Conservation (phyloP, 2,329 filamentous ascomycete species). For the Aspergillus alliaceus region DNA sequence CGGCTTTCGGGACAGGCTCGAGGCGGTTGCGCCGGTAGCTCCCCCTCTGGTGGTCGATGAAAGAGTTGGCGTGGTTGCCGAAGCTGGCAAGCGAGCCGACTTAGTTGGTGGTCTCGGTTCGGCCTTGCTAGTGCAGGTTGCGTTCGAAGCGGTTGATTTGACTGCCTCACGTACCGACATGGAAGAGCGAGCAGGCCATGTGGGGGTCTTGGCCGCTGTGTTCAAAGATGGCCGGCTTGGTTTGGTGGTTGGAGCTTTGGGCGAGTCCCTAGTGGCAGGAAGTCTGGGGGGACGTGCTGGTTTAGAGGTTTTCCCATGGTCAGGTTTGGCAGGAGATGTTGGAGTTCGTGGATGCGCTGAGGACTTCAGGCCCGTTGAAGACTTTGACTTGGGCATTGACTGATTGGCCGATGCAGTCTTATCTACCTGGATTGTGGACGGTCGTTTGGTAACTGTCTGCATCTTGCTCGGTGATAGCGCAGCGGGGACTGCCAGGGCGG, state of each 20-base stretch:
- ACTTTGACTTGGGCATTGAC: conserved; percentile 20
- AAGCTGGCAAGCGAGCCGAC: conserved; percentile 41
- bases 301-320: conserved; percentile 19
- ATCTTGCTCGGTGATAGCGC: conserved; percentile 18
- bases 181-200: conserved; percentile 28
- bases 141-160: conserved; percentile 24
- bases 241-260: conserved; percentile 30
- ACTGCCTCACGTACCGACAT: conserved; percentile 29
- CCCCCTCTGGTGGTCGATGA: conserved; percentile 39
- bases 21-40: conserved; percentile 18
- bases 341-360: conserved; percentile 20
- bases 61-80: conserved; percentile 42
- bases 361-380: conserved; percentile 20
- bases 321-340: conserved; percentile 21
- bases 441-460: conserved; percentile 31
- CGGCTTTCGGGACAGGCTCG: conserved; percentile 36
- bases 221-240: conserved; percentile 33
- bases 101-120: conserved; percentile 42
- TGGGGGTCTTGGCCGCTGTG: conserved; percentile 26
- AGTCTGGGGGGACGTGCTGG: conserved; percentile 24
- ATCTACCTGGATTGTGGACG: conserved; percentile 30
- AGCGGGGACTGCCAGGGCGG: conserved; percentile 8
- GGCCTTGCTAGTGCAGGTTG: conserved; percentile 28
- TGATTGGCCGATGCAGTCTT: conserved; percentile 20
- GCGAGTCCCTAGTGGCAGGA: conserved; percentile 26